Base-by-base conservation (phyloP, 129 eudicot genomes). In the Flaveria bidentis region DNA sequence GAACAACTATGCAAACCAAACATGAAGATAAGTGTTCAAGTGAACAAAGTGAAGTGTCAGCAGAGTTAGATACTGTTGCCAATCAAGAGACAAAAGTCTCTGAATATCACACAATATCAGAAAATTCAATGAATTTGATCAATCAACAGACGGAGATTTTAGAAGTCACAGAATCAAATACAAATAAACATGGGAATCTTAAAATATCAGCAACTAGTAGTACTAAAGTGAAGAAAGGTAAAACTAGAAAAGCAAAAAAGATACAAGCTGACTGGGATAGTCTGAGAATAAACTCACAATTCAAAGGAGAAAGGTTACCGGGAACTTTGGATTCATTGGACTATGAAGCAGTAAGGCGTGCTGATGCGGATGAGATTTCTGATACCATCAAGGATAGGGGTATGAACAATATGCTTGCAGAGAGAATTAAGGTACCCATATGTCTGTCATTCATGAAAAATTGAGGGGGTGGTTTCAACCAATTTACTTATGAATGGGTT, bases 371-470 rank as follows among this genome's bases (percentile, higher is more conserved):
- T 53, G 96, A 89, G 51, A 79, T 95, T 63, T 91, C 99, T 16
- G 72, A 91, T 26, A 85, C 91, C 33, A 91, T 95, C 28, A 95
- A 87, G 76, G 96, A 83, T 58, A 86, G 99, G 87, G 99, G 99
- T 69, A 95, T 95, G 99, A 95, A 95, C 82, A 95, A 95, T 79
- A 86, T 86, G 91, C 94, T 95, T 61, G 97, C 96, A 41, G 96
- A 88, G 82, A 86, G 99, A 84, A 95, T 95, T 36, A 86, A 91
- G 94, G 99, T 95, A 78, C 56, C 23, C 3, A 17, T 65, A 10
- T 53, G 10, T 51, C 50, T 28, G 30, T 78, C 51, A 52, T n/a
- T 58, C 47, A 20, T 25, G 80, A 67, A 13, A 39, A 23, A 41
- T 8, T 41, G n/a, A 55, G 76, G 65, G 41, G 58, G 41, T 12